These are phyloP conservation scores for Pythium pyrilobum DNA, from an alignment of 352 stramenopile species.

Conservation along the genomic window DNA sequence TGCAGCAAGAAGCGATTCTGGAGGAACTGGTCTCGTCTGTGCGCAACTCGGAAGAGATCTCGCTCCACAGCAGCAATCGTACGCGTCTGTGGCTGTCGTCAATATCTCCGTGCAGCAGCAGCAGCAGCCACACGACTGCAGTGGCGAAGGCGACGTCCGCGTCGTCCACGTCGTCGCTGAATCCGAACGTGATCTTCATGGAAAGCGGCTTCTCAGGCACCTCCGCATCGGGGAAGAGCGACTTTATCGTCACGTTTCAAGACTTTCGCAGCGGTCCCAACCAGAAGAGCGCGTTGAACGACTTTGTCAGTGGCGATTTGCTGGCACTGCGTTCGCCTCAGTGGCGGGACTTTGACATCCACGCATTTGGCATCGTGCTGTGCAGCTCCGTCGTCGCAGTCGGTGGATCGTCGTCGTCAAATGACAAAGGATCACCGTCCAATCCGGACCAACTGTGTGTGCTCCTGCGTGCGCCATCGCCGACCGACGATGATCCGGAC, in stretches of 20 bases:
- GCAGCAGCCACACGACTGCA: slow-evolving; percentile 8
- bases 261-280: slow-evolving; percentile 1
- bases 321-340: slow-evolving; percentile 49
- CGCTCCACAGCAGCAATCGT: slow-evolving; percentile 23
- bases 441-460: slow-evolving; percentile 57
- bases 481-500: slow-evolving; percentile 20
- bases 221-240: slow-evolving; percentile 27
- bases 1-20: slow-evolving; percentile 62
- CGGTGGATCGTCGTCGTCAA: no score
- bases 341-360: slow-evolving; percentile 55
- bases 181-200: slow-evolving; percentile 53
- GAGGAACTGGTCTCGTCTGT: slow-evolving; percentile 63
- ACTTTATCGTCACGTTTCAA: slow-evolving; percentile 66
- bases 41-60: slow-evolving; percentile 36
- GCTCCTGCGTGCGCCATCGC: slow-evolving; percentile 37
- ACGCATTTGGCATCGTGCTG: slow-evolving; percentile 59
- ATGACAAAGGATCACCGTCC: slow-evolving; percentile 8
- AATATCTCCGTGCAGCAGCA: slow-evolving; percentile 43
- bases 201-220: slow-evolving; percentile 64
- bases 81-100: slow-evolving; percentile 39
- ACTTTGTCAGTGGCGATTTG: slow-evolving; percentile 63
- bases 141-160: slow-evolving; percentile 4
- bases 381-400: slow-evolving; percentile 62
- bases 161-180: slow-evolving; percentile 19
- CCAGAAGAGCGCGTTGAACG: slow-evolving; percentile 15